These are phyloP conservation scores for Rhodotorula graminis DNA, from an alignment of 768 basidiomycete genomes.

Conservation along the genomic window DNA sequence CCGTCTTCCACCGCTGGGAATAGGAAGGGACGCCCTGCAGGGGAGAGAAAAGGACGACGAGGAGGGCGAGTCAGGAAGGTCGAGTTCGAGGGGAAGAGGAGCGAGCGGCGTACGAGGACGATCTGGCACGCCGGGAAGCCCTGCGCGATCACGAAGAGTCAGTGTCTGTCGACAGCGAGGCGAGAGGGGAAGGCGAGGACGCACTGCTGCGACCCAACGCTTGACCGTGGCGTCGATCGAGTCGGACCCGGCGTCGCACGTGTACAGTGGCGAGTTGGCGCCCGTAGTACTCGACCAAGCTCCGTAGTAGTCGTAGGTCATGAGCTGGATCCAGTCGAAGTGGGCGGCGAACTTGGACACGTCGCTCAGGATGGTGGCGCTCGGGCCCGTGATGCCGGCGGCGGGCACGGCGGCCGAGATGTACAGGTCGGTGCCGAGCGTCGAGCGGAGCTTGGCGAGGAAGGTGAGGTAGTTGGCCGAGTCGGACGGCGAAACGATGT, in stretches of 20 bases:
- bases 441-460: slow-evolving; percentile 44
- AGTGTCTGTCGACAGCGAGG: neutral
- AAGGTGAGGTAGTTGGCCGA: slow-evolving; percentile 47
- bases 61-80: neutral
- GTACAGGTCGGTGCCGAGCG: slow-evolving; percentile 11
- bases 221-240: slow-evolving; percentile 2
- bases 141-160: neutral
- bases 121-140: slow-evolving; percentile 27
- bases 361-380: slow-evolving; percentile 9
- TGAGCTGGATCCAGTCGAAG: slow-evolving; percentile 26
- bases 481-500: slow-evolving; percentile 44
- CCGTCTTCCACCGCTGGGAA: slow-evolving; percentile 24
- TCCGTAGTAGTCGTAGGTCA: slow-evolving; percentile 31
- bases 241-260: slow-evolving; percentile 14
- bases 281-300: slow-evolving; percentile 19
- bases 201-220: slow-evolving; percentile 3
- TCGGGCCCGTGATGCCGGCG: slow-evolving; percentile 14
- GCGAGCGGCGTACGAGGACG: slow-evolving; percentile 9
- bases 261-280: slow-evolving; percentile 22
- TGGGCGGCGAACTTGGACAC: neutral
- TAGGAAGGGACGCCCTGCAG: slow-evolving; percentile 26
- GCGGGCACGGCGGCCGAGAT: slow-evolving; percentile 19
- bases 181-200: neutral
- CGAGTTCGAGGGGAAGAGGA: neutral
- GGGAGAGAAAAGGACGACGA: neutral